phyloP scores from a whole-genome alignment of 1,139 yeast species.

The Sugiyamaella novakii region DNA sequence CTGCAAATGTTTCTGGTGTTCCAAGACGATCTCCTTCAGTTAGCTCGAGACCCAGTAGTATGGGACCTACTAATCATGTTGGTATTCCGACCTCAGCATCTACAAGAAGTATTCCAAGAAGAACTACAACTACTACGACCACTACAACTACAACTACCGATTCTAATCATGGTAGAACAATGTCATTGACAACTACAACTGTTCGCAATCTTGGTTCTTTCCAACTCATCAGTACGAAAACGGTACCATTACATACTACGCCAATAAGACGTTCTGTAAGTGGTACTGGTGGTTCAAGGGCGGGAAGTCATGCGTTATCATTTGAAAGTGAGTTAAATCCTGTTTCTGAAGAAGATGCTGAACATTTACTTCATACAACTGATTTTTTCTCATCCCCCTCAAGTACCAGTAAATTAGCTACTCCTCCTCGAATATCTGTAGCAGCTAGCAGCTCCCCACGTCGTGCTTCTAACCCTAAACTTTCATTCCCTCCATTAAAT shows the following conservation, averaged over 20 bases:
- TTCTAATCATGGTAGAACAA: constrained; percentile 39
- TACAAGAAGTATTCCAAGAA: constrained; percentile 3
- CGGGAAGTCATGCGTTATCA: constrained; percentile 34
- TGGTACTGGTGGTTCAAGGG: constrained; percentile 14
- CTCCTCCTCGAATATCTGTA: constrained; percentile 15
- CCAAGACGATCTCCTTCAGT: constrained; percentile 2
- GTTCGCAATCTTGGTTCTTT: constrained; percentile 44
- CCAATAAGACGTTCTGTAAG: constrained; percentile 20
- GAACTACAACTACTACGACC: constrained; percentile 15
- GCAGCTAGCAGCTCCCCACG: constrained; percentile 2
- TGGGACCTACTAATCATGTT: constrained; percentile 1
- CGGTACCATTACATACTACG: constrained; percentile 29
- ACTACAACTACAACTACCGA: constrained; percentile 24
- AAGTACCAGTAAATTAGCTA: background rate
- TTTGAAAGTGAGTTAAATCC: constrained; percentile 42
- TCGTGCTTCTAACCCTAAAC: constrained; percentile 8
- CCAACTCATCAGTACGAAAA: constrained; percentile 41
- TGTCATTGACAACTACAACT: constrained; percentile 45
- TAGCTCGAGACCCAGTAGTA: background rate
- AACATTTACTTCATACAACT: constrained; percentile 10
- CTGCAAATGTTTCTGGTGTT: constrained; percentile 7
- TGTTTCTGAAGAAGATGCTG: constrained; percentile 39
- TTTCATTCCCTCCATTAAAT: constrained; percentile 13
- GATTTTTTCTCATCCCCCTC: constrained; percentile 19
- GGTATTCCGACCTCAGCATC: constrained; percentile 3